A percentile compares a stretch with the other conserved stretches of the same genome.
Evolutionary conservation across 2,329 filamentous ascomycete species (phyloP).

Genomic region (Periconia sp.): DNA sequence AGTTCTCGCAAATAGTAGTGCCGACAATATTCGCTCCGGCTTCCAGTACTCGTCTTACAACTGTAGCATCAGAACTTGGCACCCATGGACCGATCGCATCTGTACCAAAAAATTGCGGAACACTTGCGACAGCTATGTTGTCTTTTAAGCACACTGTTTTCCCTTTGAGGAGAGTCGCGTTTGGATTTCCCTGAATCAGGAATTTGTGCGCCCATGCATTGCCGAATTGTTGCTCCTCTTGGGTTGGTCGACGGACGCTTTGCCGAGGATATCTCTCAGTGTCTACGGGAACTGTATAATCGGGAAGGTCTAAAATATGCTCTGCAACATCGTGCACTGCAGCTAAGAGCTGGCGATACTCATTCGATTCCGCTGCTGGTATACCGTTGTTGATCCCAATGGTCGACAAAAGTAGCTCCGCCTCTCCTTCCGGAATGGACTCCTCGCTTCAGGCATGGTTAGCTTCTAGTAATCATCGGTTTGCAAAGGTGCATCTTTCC

Average conservation of each 20-base stretch:
- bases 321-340: conserved; percentile 57
- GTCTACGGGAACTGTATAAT: conserved; percentile 51
- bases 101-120: conserved; percentile 57
- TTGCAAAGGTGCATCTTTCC: neutral
- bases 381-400: conserved; percentile 31
- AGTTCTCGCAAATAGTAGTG: conserved; percentile 57
- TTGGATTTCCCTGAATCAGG: conserved; percentile 42
- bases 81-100: conserved; percentile 53
- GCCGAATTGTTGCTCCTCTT: conserved; percentile 40
- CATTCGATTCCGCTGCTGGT: conserved; percentile 42
- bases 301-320: conserved; percentile 47
- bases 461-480: conserved; percentile 3
- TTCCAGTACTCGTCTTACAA: conserved; percentile 54
- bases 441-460: conserved; percentile 18
- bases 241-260: conserved; percentile 44
- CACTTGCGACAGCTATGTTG: conserved; percentile 56
- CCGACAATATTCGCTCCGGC: conserved; percentile 55
- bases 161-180: conserved; percentile 26
- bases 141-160: conserved; percentile 58
- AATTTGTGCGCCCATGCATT: conserved; percentile 57
- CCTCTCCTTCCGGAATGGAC: conserved; percentile 24
- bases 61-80: conserved; percentile 56
- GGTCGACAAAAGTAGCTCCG: conserved; percentile 19
- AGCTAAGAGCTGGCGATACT: conserved; percentile 53
- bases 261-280: conserved; percentile 49